Percentiles rank a stretch among this genome's conserved stretches.
Conservation (phyloP, 495 filamentous ascomycete genomes). For the Penicillium samsonianum region DNA sequence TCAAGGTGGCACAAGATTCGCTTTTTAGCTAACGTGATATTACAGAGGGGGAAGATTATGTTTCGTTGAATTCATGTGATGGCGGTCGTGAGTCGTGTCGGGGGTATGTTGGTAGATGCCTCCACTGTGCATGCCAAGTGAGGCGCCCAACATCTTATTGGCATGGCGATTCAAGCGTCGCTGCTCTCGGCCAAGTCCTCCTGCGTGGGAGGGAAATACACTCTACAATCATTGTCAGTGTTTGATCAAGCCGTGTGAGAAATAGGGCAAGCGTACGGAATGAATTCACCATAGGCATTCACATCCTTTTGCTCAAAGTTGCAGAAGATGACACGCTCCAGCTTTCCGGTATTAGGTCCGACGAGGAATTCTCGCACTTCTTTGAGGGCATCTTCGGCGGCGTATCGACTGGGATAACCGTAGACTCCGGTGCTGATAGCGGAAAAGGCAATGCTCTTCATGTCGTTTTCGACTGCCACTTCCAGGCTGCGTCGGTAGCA, state of each 20-base stretch:
- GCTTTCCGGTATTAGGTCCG: constrained; percentile 44
- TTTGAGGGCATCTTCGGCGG: constrained; percentile 65
- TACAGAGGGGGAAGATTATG: not conserved
- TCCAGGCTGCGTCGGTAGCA: constrained; percentile 80
- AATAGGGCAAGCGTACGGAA: constrained; percentile 66
- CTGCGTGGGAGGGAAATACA: constrained; percentile 30
- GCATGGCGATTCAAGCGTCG: not conserved
- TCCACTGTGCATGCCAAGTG: not conserved
- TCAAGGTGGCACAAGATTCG: too few relatives aligned
- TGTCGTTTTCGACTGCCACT: constrained; percentile 63
- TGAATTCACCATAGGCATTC: constrained; percentile 61
- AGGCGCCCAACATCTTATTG: not conserved
- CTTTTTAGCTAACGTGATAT: too few relatives aligned
- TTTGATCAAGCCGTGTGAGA: not conserved
- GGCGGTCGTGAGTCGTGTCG: not conserved
- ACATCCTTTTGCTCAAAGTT: constrained; percentile 79
- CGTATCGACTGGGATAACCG: constrained; percentile 76
- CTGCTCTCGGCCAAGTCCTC: constrained; percentile 1
- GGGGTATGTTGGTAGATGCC: not conserved
- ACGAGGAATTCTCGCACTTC: constrained; percentile 74
- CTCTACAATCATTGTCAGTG: constrained; percentile 15
- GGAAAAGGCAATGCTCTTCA: constrained; percentile 76
- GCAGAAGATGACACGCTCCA: constrained; percentile 79
- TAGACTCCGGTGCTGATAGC: constrained; percentile 87
- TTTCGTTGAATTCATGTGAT: not conserved